Percentiles rank a stretch among this genome's conserved stretches.
Evolutionary conservation across 1,284 basidiomycete species (phyloP).

Genomic region (Boletus sp.): DNA sequence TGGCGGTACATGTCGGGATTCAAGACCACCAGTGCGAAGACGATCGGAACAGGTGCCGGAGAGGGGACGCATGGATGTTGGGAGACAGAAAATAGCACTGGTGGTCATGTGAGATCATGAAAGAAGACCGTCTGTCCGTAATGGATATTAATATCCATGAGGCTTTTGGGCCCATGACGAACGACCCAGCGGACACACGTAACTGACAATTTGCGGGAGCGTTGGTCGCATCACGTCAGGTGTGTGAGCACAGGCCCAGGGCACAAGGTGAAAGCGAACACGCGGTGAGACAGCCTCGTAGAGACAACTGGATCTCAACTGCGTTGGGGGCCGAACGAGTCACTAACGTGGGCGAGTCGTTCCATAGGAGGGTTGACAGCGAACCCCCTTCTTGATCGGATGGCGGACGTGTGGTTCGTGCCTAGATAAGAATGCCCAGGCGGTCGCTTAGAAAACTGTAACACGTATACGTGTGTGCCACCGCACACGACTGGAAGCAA

Average conservation of each 20-base stretch:
- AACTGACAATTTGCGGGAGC: neutral
- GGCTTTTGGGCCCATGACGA: neutral
- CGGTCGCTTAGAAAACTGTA: neutral
- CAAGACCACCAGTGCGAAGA: neutral
- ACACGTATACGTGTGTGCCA: no score
- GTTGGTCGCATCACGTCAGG: neutral
- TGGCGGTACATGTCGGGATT: constrained; percentile 5
- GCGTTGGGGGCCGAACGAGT: neutral
- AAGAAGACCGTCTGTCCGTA: neutral
- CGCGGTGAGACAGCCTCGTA: neutral
- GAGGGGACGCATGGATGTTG: neutral
- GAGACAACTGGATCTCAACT: neutral
- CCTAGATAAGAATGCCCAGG: neutral
- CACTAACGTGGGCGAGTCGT: neutral
- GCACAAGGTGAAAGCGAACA: neutral
- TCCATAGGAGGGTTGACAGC: neutral
- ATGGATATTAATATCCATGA: neutral
- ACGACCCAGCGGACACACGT: neutral
- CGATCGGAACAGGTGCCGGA: neutral
- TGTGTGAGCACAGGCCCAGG: neutral
- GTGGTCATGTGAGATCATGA: neutral
- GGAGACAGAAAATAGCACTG: neutral
- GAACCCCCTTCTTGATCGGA: neutral
- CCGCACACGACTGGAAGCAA: no score
- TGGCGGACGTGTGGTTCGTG: neutral